Evolutionary conservation across 768 basidiomycete species (phyloP), one percentile per base, ranked within the genome.

Genomic region (Tulasnella sp.): DNA sequence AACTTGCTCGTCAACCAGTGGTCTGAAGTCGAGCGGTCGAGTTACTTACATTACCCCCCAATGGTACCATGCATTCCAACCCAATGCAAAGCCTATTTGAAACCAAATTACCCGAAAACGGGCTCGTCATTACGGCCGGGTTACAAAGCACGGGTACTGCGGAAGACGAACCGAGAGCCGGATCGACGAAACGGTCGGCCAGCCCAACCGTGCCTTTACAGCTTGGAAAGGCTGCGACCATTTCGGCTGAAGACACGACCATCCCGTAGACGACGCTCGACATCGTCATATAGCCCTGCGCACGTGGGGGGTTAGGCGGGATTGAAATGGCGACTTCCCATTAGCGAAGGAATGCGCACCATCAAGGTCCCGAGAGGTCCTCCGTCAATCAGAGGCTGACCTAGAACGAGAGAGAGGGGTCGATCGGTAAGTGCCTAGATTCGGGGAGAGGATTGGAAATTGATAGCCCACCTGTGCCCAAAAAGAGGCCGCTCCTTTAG

Each of bases 151-250:
- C 36, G 67, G 64, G 17, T 36, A 37, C 52, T 8, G 15, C 25
- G 34, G 22, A 38, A 40, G 29, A 40, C 73, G 14, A n/a, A 75
- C 74, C 75, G 22, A 76, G 67, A 29, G 75, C 75, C 7, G 75
- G 75, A n/a, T 76, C 75, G 12, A 76, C 75, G 67, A 76, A 76
- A 19, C 69, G 64, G 68, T 70, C 67, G 19, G 75, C 64, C 36
- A 76, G 37, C 19, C 40, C 75, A 19, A 76, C 52, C 7, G 75
- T 68, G n/a, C 75, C 75, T 19, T n/a, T 36, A 29, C 67, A 69
- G 14, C 39, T 45, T 39, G 75, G 75, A 36, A 72, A 76, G 3
- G 49, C 75, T 22, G 75, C 29, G 3, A 49, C 69, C 75, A 76
- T 76, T 36, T 76, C 75, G 8, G 67, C 40, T 4, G 40, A 69